Base-by-base conservation (phyloP, 495 filamentous ascomycete genomes). In the Podospora sp. region DNA sequence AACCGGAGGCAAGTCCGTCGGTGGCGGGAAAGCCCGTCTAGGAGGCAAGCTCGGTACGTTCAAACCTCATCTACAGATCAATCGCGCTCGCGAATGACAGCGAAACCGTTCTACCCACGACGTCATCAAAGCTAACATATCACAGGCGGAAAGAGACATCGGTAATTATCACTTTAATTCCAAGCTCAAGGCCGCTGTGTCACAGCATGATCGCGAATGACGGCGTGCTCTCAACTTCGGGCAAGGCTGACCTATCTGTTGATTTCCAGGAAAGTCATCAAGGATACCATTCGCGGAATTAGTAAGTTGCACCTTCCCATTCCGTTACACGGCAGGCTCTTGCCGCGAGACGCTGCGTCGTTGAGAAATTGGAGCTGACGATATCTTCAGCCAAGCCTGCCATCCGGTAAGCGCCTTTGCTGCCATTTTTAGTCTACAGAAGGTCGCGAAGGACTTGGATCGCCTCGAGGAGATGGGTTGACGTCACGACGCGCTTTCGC, bases 201-300 rank as follows among this genome's bases (percentile, higher is more conserved):
- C 61, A 50, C 46, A 20, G 18, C 9, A n/a, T 6, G 20, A 8
- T 5, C 8, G 6, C 16, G 20, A 1, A 26, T 46, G 59, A 25
- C 20, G 21, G 14, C 7, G 11, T 12, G 40, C 6, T 12, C 8
- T 62, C 21, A 8, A 9, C 11, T 21, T 22, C 11, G 46, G 27
- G 46, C 40, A 18, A 46, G 4, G 40, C 40, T 52, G 49, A 22
- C 18, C 9, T 24, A 18, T 29, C 2, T n/a, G n/a, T 29, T 40
- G 11, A 22, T 49, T 20, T 14, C 69, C 67, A 88, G 90, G 0
- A 90, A 89, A 65, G 76, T 89, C 0, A 68, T 85, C 0, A 83
- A 80, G n/a, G 90, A 92, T 61, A 85, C 81, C 0, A 85, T 92
- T 18, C 67, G 75, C 0, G 90, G 88, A 0, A 84, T 92, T 36